phyloP scores from a whole-genome alignment of 108 stramenopile genomes.

The Nannochloropsis gaditana region DNA sequence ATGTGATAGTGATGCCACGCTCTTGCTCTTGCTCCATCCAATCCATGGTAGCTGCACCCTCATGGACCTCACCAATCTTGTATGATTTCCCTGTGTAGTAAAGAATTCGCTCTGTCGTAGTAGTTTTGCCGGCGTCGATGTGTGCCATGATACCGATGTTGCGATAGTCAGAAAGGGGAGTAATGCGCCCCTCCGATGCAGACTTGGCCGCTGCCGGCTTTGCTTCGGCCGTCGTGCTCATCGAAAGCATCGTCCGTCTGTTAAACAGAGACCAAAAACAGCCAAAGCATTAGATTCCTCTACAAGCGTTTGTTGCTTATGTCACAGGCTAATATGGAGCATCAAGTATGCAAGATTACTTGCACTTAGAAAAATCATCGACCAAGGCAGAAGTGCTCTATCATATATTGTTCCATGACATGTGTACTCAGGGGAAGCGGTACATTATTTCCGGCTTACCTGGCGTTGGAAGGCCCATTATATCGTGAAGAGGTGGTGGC shows the following conservation, averaged over 20 bases:
- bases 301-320: no score
- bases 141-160: slow-evolving; percentile 82
- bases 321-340: no score
- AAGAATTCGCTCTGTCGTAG: slow-evolving; percentile 57
- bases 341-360: no score
- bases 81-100: slow-evolving; percentile 57
- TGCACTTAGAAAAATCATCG: no score
- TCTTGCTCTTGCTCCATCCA: slow-evolving; percentile 66
- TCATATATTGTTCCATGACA: no score
- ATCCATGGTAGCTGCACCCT: slow-evolving; percentile 56
- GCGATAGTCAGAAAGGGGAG: slow-evolving; percentile 63
- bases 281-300: no score
- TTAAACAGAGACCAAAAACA: neutral
- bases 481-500: neutral
- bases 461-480: neutral
- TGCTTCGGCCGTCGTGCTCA: neutral
- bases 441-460: neutral
- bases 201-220: neutral
- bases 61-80: slow-evolving; percentile 58
- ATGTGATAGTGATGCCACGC: slow-evolving; percentile 97
- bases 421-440: no score
- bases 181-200: neutral
- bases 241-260: neutral
- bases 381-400: no score
- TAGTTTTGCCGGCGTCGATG: slow-evolving; percentile 56